Conservation (phyloP, 495 filamentous ascomycete species). For the Neurospora terricola region DNA sequence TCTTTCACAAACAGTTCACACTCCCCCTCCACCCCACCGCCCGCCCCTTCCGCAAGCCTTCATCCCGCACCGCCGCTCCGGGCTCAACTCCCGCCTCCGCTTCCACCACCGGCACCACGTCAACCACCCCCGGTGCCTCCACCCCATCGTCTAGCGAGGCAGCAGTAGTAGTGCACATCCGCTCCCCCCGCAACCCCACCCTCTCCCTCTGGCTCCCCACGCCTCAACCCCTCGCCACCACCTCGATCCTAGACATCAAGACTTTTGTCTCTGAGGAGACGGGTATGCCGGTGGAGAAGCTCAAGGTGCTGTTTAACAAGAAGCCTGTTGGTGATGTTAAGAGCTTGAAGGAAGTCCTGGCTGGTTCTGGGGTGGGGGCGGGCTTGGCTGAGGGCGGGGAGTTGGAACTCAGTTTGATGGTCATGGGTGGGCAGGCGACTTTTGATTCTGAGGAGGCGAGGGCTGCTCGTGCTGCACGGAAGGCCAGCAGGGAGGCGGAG, state of each 20-base stretch:
- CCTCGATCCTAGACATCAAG: conserved; percentile 60
- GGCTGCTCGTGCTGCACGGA: too few species aligned
- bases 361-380: too few species aligned
- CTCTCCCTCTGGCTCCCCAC: conserved; percentile 51
- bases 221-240: conserved; percentile 40
- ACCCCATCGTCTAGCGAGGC: neutral
- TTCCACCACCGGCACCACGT: conserved; percentile 24
- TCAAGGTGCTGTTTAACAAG: conserved; percentile 73
- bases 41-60: conserved; percentile 8
- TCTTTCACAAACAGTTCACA: conserved; percentile 35
- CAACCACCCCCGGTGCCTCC: conserved; percentile 38
- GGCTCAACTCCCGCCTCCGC: neutral
- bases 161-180: conserved; percentile 41
- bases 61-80: neutral
- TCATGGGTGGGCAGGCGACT: conserved; percentile 55
- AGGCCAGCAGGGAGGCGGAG: too few species aligned
- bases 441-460: neutral
- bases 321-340: conserved; percentile 71
- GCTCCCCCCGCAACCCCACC: conserved; percentile 63
- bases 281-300: conserved; percentile 51
- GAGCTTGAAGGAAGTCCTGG: conserved; percentile 44
- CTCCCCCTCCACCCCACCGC: conserved; percentile 33
- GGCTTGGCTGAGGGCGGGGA: too few species aligned
- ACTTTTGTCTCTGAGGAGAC: conserved; percentile 42
- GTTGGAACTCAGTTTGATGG: conserved; percentile 75